phyloP scores from a whole-genome alignment of 1,284 basidiomycete species.

The Chondrostereum purpureum region DNA sequence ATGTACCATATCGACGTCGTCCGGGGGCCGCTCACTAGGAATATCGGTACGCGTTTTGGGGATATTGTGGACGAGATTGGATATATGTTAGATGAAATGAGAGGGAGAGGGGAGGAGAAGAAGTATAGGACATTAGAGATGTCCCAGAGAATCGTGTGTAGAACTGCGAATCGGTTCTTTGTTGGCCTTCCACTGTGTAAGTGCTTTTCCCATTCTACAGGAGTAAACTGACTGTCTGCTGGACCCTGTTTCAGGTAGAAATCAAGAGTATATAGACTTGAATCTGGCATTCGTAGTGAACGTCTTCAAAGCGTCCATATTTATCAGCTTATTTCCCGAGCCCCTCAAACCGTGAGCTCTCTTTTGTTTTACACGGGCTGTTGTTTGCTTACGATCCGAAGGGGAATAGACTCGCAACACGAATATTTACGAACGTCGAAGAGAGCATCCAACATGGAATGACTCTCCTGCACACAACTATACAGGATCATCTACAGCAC shows the following conservation, averaged over 20 bases:
- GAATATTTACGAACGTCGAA: neutral
- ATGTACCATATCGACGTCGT: no score
- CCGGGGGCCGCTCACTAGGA: no score
- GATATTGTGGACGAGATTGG: no score
- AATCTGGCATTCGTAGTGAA: constrained; percentile 14
- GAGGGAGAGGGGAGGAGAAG: no score
- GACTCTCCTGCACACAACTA: neutral
- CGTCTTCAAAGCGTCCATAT: constrained; percentile 14
- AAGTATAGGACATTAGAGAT: no score
- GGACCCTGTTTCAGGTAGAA: constrained; percentile 12
- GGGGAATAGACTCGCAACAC: neutral
- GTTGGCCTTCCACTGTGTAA: constrained; percentile 37
- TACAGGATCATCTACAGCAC: neutral
- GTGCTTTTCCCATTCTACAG: constrained; percentile 11
- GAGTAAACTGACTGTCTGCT: neutral
- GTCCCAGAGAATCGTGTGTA: constrained; percentile 23
- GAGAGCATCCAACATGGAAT: neutral
- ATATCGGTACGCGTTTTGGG: no score
- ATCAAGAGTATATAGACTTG: constrained; percentile 17
- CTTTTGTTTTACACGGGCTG: neutral
- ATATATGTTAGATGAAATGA: no score
- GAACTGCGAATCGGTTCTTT: constrained; percentile 36
- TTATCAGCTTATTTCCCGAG: constrained; percentile 19
- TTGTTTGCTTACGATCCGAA: neutral
- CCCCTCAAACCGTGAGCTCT: constrained; percentile 22